Conservation (phyloP, 768 basidiomycete genomes). For the Scleroderma bovista region DNA sequence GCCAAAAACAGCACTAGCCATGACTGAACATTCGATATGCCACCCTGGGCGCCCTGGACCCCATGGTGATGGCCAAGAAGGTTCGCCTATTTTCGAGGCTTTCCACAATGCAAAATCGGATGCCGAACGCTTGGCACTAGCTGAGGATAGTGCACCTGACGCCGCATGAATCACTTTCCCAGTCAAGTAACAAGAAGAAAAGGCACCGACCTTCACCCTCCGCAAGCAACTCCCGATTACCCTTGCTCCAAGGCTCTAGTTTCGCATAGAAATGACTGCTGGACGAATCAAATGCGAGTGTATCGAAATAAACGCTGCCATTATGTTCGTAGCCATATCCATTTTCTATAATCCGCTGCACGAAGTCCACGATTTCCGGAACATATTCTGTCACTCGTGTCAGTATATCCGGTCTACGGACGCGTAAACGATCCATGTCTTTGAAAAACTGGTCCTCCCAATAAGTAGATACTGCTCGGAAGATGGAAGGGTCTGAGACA, state of each 20-base stretch:
- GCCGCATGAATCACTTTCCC: not conserved
- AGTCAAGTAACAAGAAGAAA: not conserved
- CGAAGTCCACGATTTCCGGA: conserved; percentile 88
- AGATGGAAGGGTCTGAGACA: conserved; percentile 83
- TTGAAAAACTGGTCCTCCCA: conserved; percentile 91
- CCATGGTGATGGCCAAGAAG: conserved; percentile 96
- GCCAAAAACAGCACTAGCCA: conserved; percentile 90
- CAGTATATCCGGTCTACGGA: conserved; percentile 82
- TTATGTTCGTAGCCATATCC: conserved; percentile 70
- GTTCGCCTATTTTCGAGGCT: conserved; percentile 92
- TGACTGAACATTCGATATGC: conserved; percentile 99
- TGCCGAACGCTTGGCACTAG: conserved; percentile 65
- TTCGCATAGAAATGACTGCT: conserved; percentile 86
- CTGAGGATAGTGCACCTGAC: conserved; percentile 53
- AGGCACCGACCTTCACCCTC: conserved; percentile 77
- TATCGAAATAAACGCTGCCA: conserved; percentile 93
- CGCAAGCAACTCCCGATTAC: conserved; percentile 82
- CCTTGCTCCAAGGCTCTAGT: conserved; percentile 93
- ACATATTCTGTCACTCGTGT: conserved; percentile 98
- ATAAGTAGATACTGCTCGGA: conserved; percentile 71
- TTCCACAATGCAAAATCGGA: conserved; percentile 99
- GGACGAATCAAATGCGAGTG: conserved; percentile 69
- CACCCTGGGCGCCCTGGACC: conserved; percentile 94
- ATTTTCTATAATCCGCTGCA: conserved; percentile 78
- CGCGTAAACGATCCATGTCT: conserved; percentile 86